phyloP scores from a whole-genome alignment of 805 yeast genomes.

The Wickerhamomyces canadensis region DNA sequence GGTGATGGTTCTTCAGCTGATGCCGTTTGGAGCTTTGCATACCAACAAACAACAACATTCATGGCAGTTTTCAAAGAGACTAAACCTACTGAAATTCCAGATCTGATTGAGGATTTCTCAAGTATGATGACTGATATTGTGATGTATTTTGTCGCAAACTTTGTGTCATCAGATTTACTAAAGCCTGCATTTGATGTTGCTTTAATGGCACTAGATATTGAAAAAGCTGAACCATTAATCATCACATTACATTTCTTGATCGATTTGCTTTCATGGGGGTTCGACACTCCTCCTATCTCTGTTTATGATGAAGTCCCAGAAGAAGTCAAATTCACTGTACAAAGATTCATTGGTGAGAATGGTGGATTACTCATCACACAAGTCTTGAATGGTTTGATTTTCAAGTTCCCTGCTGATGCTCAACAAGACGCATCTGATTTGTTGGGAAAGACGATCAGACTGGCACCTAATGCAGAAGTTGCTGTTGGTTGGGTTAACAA shows the following conservation, averaged over 20 bases:
- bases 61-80: slow-evolving; percentile 35
- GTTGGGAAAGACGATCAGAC: slow-evolving; percentile 53
- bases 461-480: slow-evolving; percentile 37
- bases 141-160: slow-evolving; percentile 62
- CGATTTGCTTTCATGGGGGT: slow-evolving; percentile 83
- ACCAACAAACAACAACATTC: slow-evolving; percentile 58
- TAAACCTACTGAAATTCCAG: slow-evolving; percentile 30
- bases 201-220: slow-evolving; percentile 46
- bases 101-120: slow-evolving; percentile 81
- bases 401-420: slow-evolving; percentile 64
- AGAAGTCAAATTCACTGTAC: slow-evolving; percentile 45
- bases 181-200: slow-evolving; percentile 54
- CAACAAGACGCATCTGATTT: slow-evolving; percentile 73
- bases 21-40: slow-evolving; percentile 70
- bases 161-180: slow-evolving; percentile 41
- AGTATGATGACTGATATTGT: slow-evolving; percentile 72
- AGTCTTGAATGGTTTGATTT: slow-evolving; percentile 61
- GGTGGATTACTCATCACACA: slow-evolving; percentile 52
- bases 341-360: slow-evolving; percentile 40
- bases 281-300: slow-evolving; percentile 73
- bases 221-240: slow-evolving; percentile 66
- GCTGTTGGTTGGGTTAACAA: slow-evolving; percentile 52
- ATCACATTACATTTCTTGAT: slow-evolving; percentile 71
- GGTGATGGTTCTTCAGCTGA: slow-evolving; percentile 35
- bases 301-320: slow-evolving; percentile 51